Base-by-base conservation (phyloP, 169 alveolate genomes). In the Plasmodium knowlesi region DNA sequence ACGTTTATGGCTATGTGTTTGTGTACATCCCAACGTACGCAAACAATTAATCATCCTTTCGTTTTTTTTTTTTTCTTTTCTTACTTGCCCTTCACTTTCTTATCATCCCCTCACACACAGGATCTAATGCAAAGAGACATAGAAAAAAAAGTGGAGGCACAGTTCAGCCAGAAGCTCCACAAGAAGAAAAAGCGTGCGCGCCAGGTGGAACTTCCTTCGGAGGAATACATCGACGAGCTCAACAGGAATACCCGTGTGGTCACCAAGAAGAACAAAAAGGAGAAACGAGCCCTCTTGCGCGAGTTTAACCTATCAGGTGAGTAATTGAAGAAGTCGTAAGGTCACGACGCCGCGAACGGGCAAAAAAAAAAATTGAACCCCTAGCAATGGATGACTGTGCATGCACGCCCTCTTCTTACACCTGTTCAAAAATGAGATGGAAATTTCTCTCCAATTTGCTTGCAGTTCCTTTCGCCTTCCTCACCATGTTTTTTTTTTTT, bases 121-220 rank as follows among this genome's bases (percentile, higher is more conserved):
- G 95, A 81, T n/a, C 76, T 91, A 32, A 80, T 91, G 92, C 86
- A 71, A 72, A 91, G 32, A 37, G 86, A 82, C 53, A 82, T 91
- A 9, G 95, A 91, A 41, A 37, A 57, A 67, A 73, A 88, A 57
- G 86, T 81, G 5, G 70, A 82, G 34, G 92, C 30, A 12, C 81
- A 91, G 57, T 37, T 80, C 37, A 67, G 74, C n/a, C 73, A 81
- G 16, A 71, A 80, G 19, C 32, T 43, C 25, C 67, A 25, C 19
- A 32, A 50, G 30, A n/a, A 80, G 39, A 80, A 80, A 14, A 39
- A 80, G 37, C 72, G 76, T 0, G 37, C 76, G 14, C 76, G 37
- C 30, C 41, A 67, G n/a, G 41, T 67, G n/a, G 86, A 32, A 3
- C 28, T 37, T 34, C 71, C 71, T 3, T n/a, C 86, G 53, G 71